Base-by-base conservation (phyloP, 345 rosid genomes). In the Arabidopsis arenosa region DNA sequence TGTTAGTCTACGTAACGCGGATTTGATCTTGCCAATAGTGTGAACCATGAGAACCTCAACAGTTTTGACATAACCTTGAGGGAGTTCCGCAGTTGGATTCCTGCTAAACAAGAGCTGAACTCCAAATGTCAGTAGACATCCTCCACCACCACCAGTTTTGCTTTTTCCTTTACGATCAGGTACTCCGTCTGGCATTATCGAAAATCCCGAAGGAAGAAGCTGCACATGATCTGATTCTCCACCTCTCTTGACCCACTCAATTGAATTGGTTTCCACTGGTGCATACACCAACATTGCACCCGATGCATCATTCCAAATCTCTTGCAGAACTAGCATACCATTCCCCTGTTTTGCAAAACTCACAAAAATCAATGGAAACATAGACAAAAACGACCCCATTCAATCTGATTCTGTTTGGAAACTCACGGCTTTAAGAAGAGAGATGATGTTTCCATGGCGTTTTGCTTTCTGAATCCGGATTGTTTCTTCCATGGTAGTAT, bases 201-300 rank as follows among this genome's bases (percentile, higher is more conserved):
- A 80, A 1, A 88, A 86, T 7, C 93, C 89, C 0, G 87, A 84
- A 2, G 93, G 90, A 32, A 86, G 66, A 35, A 88, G 75, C 4
- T 77, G 52, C 12, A 84, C 78, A 3, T 8, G 33, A 37, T 62
- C 51, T 5, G 85, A 62, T 55, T 80, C 80, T 14, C 66, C 82
- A 8, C 89, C 83, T 4, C 30, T 70, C 77, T 75, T 63, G 58
- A 84, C 84, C 15, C 43, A 5, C 33, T 58, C 49, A 30, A 84
- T 68, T 0, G 79, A 54, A 5, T 51, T 58, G 7, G 66, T 6
- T 52, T 87, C 90, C 36, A 88, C 79, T 0, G 96, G 92, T 7
- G 89, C 84, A 37, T 85, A 90, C 63, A 85, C 86, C 40, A 90
- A 33, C 14, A 75, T 10, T 2, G 90, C 84, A 36, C 88, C 85